phyloP scores from a whole-genome alignment of 192 early-diverging fungal species.

The Podila verticillata region DNA sequence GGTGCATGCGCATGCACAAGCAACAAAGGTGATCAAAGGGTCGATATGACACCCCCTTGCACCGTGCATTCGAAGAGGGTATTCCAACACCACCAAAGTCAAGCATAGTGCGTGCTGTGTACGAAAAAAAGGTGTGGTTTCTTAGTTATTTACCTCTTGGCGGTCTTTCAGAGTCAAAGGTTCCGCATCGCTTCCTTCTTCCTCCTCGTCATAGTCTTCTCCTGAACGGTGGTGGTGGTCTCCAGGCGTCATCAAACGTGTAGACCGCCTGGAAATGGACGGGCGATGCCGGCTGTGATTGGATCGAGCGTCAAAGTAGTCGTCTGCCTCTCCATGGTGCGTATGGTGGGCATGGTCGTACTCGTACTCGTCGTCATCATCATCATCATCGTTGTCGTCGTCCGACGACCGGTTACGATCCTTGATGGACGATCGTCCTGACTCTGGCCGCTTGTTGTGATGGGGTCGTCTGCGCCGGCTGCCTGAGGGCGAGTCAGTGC shows the following conservation, averaged over 20 bases:
- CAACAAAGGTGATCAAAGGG: neutral
- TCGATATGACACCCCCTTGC: neutral
- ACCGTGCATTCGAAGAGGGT: too few species aligned
- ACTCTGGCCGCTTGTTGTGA: conserved; percentile 17
- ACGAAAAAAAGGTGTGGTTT: too few species aligned
- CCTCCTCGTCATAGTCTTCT: conserved; percentile 10
- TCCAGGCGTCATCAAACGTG: conserved; percentile 1
- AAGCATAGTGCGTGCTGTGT: too few species aligned
- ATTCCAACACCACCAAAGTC: too few species aligned
- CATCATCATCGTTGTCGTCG: neutral
- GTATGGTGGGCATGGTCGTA: conserved; percentile 10
- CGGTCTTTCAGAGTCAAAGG: conserved; percentile 45
- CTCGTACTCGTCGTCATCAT: conserved; percentile 26
- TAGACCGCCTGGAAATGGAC: conserved; percentile 5
- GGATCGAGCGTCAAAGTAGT: conserved; percentile 26
- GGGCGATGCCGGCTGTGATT: conserved; percentile 15
- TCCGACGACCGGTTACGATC: conserved; percentile 10
- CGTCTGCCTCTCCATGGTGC: conserved; percentile 15
- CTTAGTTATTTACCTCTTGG: conserved; percentile 36
- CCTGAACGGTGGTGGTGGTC: conserved; percentile 16
- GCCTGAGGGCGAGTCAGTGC: conserved; percentile 15
- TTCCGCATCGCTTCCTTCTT: conserved; percentile 24
- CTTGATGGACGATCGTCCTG: conserved; percentile 37
- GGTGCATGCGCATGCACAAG: neutral
- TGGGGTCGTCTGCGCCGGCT: conserved; percentile 34